These are phyloP conservation scores for Lichtheimia hyalospora DNA, from an alignment of 371 early-diverging fungal species.

Conservation along the genomic window DNA sequence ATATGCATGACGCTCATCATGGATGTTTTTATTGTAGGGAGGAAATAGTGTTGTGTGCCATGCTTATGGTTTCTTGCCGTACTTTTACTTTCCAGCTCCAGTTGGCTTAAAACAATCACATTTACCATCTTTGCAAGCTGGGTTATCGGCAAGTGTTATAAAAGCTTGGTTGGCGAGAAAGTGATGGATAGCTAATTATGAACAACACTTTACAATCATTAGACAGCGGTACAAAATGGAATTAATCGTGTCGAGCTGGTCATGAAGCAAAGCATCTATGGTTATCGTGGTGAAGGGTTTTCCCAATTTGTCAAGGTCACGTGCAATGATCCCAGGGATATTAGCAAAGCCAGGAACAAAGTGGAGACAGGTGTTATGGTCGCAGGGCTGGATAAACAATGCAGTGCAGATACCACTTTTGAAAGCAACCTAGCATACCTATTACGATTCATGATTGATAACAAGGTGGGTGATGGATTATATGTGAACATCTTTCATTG, in stretches of 20 bases:
- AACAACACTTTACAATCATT: no score
- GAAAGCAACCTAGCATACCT: slow-evolving; percentile 94
- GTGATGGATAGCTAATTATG: no score
- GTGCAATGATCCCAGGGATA: slow-evolving; percentile 57
- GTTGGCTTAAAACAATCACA: slow-evolving; percentile 67
- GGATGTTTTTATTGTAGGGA: slow-evolving; percentile 36
- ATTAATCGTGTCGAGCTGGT: slow-evolving; percentile 64
- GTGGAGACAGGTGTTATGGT: slow-evolving; percentile 62
- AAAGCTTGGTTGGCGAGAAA: background rate
- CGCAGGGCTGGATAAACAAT: slow-evolving; percentile 36
- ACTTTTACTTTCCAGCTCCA: slow-evolving; percentile 96
- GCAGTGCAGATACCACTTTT: slow-evolving; percentile 64
- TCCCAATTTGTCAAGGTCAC: slow-evolving; percentile 72
- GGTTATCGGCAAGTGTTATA: slow-evolving; percentile 60
- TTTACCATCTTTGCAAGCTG: slow-evolving; percentile 52
- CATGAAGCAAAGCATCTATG: slow-evolving; percentile 79
- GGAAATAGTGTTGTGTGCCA: slow-evolving; percentile 91
- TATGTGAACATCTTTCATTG: background rate
- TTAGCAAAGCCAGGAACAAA: slow-evolving; percentile 36
- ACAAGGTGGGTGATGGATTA: slow-evolving; percentile 44
- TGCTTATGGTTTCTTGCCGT: slow-evolving; percentile 92
- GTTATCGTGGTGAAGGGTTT: slow-evolving; percentile 75
- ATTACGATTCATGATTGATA: slow-evolving; percentile 98
- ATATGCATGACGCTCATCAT: background rate
- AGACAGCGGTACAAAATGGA: background rate